Base-by-base conservation (phyloP, 2,329 filamentous ascomycete genomes). In the Knufia fluminis region DNA sequence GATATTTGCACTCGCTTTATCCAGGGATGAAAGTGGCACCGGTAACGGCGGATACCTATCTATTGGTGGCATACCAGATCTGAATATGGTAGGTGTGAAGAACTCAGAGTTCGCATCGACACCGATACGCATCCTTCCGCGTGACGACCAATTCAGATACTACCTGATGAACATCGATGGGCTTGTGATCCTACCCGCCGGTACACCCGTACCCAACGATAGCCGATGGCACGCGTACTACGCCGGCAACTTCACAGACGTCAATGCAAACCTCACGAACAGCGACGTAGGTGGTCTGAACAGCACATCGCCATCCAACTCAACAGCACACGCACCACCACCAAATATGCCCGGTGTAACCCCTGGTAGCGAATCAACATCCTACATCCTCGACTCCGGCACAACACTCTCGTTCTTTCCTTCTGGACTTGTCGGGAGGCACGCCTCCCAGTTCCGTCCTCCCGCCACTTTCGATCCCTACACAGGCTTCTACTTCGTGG, bases 1-100 rank as follows among this genome's bases (percentile, higher is more conserved):
- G 57, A 78, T n/a, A 70, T 79, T 55, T 71, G 67, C 6, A 72
- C 64, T 31, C 71, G 78, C 69, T 70, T 68, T 54, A 62, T 68
- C 46, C 58, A 70, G 24, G 64, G 68, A 69, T 43, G 56, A 69
- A 49, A 66, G 73, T 58, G 64, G 67, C 42, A 67, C 71, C 41
- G 61, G 58, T 17, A 75, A 76, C 57, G 67, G 66, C 1, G 68
- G 70, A 54, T 69, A 68, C 16, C 67, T 70, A 17, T 66, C 64
- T 9, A 38, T 79, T 26, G 72, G 63, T 12, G 70, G 71, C 0
- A 64, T 78, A 41, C 69, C 66, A 0, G 36, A 44, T 3, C 44
- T 72, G 6, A 56, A 66, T 14, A 19, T 36, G 28, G 44, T 46
- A 4, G 44, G 31, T 31, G 44, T 46, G 0, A 62, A 65, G 51